Evolutionary conservation across 768 basidiomycete genomes (phyloP).

Genomic region (Sarcodon aspratus): DNA sequence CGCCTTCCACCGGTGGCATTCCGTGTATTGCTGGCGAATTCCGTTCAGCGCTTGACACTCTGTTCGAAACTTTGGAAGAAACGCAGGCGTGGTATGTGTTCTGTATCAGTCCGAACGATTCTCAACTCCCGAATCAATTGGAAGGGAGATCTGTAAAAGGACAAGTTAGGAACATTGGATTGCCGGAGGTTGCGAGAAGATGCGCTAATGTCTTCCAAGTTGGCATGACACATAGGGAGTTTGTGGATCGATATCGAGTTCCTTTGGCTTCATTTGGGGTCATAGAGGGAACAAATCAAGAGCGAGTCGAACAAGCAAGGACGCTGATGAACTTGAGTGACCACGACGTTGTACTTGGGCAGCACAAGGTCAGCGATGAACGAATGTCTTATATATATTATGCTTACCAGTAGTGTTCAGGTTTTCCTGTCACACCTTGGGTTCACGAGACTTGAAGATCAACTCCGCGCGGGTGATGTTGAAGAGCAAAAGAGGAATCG

Average conservation of each 20-base stretch:
- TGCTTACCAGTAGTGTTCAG: slow-evolving; percentile 24
- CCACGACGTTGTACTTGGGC: slow-evolving; percentile 69
- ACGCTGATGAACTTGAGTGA: slow-evolving; percentile 49
- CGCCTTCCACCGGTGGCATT: slow-evolving; percentile 19
- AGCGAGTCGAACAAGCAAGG: slow-evolving; percentile 48
- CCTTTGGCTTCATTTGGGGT: slow-evolving; percentile 47
- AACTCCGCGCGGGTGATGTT: slow-evolving; percentile 68
- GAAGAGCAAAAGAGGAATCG: slow-evolving; percentile 82
- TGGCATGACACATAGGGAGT: slow-evolving; percentile 78
- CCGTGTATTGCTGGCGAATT: slow-evolving; percentile 88
- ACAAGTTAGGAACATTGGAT: slow-evolving; percentile 73
- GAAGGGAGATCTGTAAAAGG: slow-evolving; percentile 89
- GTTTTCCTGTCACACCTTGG: slow-evolving; percentile 80
- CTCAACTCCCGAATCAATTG: slow-evolving; percentile 87
- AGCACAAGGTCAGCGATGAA: slow-evolving; percentile 55
- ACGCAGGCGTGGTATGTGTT: slow-evolving; percentile 88
- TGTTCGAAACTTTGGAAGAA: slow-evolving; percentile 83
- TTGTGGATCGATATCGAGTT: slow-evolving; percentile 72
- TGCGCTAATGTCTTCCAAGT: slow-evolving; percentile 67
- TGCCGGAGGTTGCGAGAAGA: slow-evolving; percentile 68
- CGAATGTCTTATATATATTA: not conserved
- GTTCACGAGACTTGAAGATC: slow-evolving; percentile 85
- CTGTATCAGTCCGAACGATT: slow-evolving; percentile 91
- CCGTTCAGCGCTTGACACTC: slow-evolving; percentile 69
- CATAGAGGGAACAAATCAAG: slow-evolving; percentile 45